Evolutionary conservation across 768 basidiomycete genomes (phyloP), one percentile per base, ranked within the genome.

Genomic region (Lanmaoa rubissima): DNA sequence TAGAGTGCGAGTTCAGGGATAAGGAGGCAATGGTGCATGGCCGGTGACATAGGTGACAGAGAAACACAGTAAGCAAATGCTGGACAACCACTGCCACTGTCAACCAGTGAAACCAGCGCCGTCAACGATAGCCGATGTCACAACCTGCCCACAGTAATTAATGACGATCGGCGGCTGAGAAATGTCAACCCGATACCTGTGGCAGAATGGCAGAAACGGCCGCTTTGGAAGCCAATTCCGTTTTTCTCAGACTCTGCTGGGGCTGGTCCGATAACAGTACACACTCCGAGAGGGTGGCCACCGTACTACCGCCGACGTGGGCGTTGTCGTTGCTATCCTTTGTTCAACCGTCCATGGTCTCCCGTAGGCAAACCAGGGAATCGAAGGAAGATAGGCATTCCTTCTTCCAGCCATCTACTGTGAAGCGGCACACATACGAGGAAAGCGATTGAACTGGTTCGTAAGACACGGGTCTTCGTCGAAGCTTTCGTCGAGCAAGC

Each of bases 11-110:
- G 67, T 47, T 72, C 72, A 13, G 63, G 59, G 35, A 72, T 60
- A 41, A 66, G 62, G n/a, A 72, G 55, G 59, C 68, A 71, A 4
- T n/a, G 59, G 32, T 72, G 70, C 70, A 73, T 71, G 16, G 40
- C 41, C 12, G 28, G 34, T 42, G 40, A 19, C n/a, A 24, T 14
- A 36, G 36, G 34, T 42, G 40, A 19, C n/a, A 24, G n/a, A 36
- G 36, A 13, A 32, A 12, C 31, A 31, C 44, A 12, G 17, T 32
- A 16, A 50, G 24, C 42, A 21, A 19, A 19, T 8, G 31, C n/a
- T 32, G 9, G 32, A 26, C 34, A 6, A 60, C 21, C 21, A 24
- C 21, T 24, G 21, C 21, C 21, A 24, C 21, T 24, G 21, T 24
- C 21, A 24, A 24, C 17, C 9, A 17, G 38, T 17, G 32, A 55